A percentile compares a stretch with the other conserved stretches of the same genome.
Conservation (phyloP, 2,329 filamentous ascomycete species). For the Bipolaris victoriae region DNA sequence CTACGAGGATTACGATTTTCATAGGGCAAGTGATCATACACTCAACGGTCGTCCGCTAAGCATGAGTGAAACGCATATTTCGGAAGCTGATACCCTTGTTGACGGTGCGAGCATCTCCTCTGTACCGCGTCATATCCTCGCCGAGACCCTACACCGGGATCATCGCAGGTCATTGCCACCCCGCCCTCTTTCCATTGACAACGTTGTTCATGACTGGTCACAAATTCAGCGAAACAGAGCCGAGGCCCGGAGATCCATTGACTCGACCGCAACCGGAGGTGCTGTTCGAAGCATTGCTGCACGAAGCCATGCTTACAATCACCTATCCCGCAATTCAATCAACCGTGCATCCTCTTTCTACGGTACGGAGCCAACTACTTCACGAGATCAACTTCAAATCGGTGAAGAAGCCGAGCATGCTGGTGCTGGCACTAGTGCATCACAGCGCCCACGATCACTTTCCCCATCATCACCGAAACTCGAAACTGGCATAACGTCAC, state of each 20-base stretch:
- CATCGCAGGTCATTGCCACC: conserved; percentile 11
- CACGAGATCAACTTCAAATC: conserved; percentile 1
- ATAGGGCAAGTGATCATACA: not conserved
- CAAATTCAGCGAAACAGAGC: conserved; percentile 8
- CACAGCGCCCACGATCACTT: not conserved
- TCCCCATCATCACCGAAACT: not conserved
- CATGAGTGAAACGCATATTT: conserved; percentile 18
- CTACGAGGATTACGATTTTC: conserved; percentile 2
- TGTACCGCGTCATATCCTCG: conserved; percentile 1
- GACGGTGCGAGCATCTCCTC: conserved; percentile 9
- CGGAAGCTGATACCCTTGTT: conserved; percentile 17
- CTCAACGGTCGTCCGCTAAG: conserved; percentile 6
- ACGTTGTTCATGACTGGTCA: conserved; percentile 9
- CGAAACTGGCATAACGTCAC: not conserved
- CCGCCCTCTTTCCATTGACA: conserved; percentile 13
- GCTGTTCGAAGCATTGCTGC: conserved; percentile 10
- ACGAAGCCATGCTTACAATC: conserved; percentile 8
- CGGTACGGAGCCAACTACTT: not conserved
- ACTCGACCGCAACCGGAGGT: conserved; percentile 9
- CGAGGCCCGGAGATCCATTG: conserved; percentile 16
- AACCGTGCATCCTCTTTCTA: conserved; percentile 4
- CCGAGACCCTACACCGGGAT: conserved; percentile 9
- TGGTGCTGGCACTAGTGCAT: too few relatives aligned
- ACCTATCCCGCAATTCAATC: conserved; percentile 6
- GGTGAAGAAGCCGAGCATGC: not conserved